Evolutionary conservation across 345 rosid genomes (phyloP).

Genomic region (Euphorbia lathyris): DNA sequence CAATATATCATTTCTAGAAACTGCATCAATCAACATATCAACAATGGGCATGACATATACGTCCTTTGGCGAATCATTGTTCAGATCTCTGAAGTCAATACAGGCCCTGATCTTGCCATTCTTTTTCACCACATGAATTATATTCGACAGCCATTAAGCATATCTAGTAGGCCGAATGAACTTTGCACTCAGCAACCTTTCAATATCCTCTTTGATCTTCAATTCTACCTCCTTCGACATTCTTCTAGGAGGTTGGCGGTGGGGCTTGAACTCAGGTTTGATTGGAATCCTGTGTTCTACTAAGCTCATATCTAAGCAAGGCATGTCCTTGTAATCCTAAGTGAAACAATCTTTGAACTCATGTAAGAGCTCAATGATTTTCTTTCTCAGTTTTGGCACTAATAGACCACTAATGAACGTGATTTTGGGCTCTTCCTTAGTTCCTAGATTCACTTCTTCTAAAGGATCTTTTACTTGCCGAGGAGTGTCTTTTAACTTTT

Average conservation of each 20-base stretch:
- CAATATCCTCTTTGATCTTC: background rate
- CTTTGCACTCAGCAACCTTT: background rate
- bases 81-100: background rate
- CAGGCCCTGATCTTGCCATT: background rate
- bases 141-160: background rate
- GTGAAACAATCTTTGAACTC: too few relatives aligned
- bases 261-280: background rate
- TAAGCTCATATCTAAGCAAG: background rate
- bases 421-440: too few relatives aligned
- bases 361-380: too few relatives aligned
- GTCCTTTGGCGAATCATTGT: background rate
- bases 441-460: too few relatives aligned
- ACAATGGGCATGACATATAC: background rate
- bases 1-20: background rate
- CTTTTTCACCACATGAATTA: background rate
- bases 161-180: background rate
- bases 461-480: too few relatives aligned
- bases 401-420: too few relatives aligned
- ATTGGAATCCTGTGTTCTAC: background rate
- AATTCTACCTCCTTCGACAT: background rate
- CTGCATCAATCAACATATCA: background rate
- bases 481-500: too few relatives aligned
- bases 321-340: too few relatives aligned
- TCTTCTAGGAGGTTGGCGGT: background rate
- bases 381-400: too few relatives aligned